phyloP scores from a whole-genome alignment of 75 land plant species.

The Gnetum montanum region DNA sequence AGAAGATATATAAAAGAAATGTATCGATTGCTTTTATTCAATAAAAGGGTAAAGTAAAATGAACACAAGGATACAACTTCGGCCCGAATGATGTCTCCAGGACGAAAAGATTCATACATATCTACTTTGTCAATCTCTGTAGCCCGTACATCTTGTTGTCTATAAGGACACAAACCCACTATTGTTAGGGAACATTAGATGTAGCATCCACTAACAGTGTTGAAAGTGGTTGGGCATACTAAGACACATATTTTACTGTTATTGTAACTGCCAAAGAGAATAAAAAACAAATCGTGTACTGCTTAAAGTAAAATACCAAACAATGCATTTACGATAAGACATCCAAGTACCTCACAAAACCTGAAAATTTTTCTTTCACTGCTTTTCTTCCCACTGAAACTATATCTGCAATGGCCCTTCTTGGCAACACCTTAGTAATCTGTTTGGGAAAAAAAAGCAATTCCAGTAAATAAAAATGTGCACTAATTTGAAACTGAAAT shows the following conservation, averaged over 20 bases:
- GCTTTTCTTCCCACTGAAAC: slow-evolving; percentile 87
- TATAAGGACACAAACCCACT: slow-evolving; percentile 14
- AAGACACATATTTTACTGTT: too few species aligned
- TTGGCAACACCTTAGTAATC: slow-evolving; percentile 85
- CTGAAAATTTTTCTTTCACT: slow-evolving; percentile 90
- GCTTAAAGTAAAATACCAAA: not conserved
- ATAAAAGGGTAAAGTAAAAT: too few species aligned
- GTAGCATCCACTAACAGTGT: too few species aligned
- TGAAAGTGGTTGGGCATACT: too few species aligned
- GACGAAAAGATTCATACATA: slow-evolving; percentile 80
- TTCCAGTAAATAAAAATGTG: not conserved
- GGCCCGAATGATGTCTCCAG: slow-evolving; percentile 90
- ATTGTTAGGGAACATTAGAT: too few species aligned
- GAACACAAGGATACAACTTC: slow-evolving; percentile 78
- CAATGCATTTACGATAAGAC: not conserved
- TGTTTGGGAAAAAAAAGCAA: slow-evolving; percentile 19
- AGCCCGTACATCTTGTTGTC: slow-evolving; percentile 97
- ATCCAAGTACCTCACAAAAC: slow-evolving; percentile 66
- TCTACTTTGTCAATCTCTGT: slow-evolving; percentile 99
- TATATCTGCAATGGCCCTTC: slow-evolving; percentile 73
- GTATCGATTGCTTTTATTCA: too few species aligned
- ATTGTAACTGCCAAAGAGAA: not conserved
- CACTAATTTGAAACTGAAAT: not conserved
- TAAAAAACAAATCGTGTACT: not conserved
- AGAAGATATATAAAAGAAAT: not conserved